These are phyloP conservation scores for Tarenaya hassleriana DNA, from an alignment of 345 rosid genomes.

Conservation along the genomic window DNA sequence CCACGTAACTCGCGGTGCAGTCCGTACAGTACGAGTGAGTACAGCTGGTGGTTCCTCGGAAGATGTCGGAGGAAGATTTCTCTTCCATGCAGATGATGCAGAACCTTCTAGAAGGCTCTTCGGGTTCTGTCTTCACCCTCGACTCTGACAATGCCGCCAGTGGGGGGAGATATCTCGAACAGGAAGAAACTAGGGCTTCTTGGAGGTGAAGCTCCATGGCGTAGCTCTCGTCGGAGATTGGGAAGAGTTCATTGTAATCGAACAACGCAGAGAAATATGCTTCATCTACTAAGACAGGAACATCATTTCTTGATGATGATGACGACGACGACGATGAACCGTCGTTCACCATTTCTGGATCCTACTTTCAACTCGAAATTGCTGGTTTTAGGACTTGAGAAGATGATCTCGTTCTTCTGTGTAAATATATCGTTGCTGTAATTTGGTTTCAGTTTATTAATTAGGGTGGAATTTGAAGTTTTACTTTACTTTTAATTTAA, in stretches of 20 bases:
- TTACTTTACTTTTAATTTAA: slow-evolving; percentile 1
- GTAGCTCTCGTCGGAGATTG: slow-evolving; percentile 42
- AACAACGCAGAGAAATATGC: slow-evolving; percentile 33
- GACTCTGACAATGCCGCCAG: not conserved
- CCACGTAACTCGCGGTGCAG: slow-evolving; percentile 45
- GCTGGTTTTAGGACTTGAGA: not conserved
- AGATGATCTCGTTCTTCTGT: not conserved
- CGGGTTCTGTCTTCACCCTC: slow-evolving; percentile 8
- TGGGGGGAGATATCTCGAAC: not conserved
- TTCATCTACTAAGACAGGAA: slow-evolving; percentile 29
- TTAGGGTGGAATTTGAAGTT: not conserved
- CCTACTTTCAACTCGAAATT: not conserved
- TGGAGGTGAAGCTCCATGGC: slow-evolving; percentile 38
- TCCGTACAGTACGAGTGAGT: slow-evolving; percentile 46
- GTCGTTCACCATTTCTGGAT: slow-evolving; percentile 11
- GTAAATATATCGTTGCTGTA: slow-evolving; percentile 16
- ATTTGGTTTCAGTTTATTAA: slow-evolving; percentile 13
- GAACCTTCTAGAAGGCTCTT: slow-evolving; percentile 29
- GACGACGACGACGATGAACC: slow-evolving; percentile 26
- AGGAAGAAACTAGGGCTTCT: slow-evolving; percentile 37
- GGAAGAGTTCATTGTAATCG: slow-evolving; percentile 30
- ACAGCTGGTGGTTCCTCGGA: slow-evolving; percentile 31
- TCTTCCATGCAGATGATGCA: slow-evolving; percentile 57
- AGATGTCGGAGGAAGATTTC: slow-evolving; percentile 35
- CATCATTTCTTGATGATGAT: slow-evolving; percentile 14